Evolutionary conservation across 148 eudicot genomes (phyloP).

Genomic region (Heliamphora exappendiculata): DNA sequence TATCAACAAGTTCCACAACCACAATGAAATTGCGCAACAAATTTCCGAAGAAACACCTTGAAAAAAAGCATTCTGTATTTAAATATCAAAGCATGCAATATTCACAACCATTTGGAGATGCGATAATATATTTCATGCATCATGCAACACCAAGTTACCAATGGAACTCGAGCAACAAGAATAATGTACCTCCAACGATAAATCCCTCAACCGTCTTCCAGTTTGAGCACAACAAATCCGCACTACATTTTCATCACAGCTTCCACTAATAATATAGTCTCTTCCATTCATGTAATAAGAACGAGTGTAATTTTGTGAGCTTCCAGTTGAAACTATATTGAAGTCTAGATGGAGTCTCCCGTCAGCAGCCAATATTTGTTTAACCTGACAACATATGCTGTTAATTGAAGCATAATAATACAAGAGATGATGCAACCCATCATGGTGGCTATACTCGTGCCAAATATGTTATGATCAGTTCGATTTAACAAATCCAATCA

Average conservation of each 20-base stretch:
- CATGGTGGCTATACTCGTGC: neutral
- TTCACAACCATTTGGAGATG: neutral
- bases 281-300: slow-evolving; percentile 88
- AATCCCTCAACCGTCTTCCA: slow-evolving; percentile 82
- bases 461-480: neutral
- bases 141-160: neutral
- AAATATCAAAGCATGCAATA: neutral
- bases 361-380: slow-evolving; percentile 85
- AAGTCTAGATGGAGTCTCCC: slow-evolving; percentile 81
- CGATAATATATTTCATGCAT: neutral
- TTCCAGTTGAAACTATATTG: slow-evolving; percentile 71
- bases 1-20: neutral
- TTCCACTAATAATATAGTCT: slow-evolving; percentile 82
- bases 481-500: neutral
- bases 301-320: slow-evolving; percentile 87
- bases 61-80: neutral
- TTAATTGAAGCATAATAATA: neutral
- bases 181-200: slow-evolving; percentile 43
- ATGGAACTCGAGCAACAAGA: slow-evolving; percentile 18
- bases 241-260: slow-evolving; percentile 88
- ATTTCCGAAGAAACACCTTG: neutral
- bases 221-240: slow-evolving; percentile 91
- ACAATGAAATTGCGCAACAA: neutral
- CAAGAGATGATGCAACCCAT: neutral
- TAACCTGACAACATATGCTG: slow-evolving; percentile 46